phyloP scores from a whole-genome alignment of 495 filamentous ascomycete genomes.

The Daldinia bambusicola region DNA sequence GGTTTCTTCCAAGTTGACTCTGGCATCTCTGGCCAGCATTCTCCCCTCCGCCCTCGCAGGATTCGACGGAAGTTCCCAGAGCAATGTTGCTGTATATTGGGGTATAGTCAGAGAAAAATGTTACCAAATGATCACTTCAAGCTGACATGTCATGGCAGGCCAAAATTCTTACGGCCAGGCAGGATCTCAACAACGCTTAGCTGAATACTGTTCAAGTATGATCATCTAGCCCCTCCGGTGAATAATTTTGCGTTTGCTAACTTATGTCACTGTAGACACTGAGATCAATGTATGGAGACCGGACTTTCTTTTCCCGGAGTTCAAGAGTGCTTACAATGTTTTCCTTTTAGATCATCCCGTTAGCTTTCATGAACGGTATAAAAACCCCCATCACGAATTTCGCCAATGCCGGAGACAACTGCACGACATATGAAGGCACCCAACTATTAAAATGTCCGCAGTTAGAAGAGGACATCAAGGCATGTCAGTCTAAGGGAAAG shows the following conservation, averaged over 20 bases:
- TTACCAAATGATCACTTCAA: background rate
- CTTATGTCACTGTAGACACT: slow-evolving; percentile 35
- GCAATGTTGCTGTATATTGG: slow-evolving; percentile 74
- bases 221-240: slow-evolving; percentile 1
- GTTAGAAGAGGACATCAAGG: slow-evolving; percentile 71
- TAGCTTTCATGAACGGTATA: slow-evolving; percentile 70
- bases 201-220: slow-evolving; percentile 66
- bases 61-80: slow-evolving; percentile 60
- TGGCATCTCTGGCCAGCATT: slow-evolving; percentile 47
- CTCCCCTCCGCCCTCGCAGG: slow-evolving; percentile 53
- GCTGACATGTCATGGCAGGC: slow-evolving; percentile 53
- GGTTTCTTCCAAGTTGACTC: slow-evolving; percentile 36
- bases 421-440: slow-evolving; percentile 66
- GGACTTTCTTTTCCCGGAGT: background rate
- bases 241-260: slow-evolving; percentile 16
- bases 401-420: slow-evolving; percentile 66
- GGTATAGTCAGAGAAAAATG: slow-evolving; percentile 50
- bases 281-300: slow-evolving; percentile 44
- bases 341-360: slow-evolving; percentile 62
- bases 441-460: slow-evolving; percentile 68
- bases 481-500: slow-evolving; percentile 73
- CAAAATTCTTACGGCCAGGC: slow-evolving; percentile 57
- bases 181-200: slow-evolving; percentile 58
- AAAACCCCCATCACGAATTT: slow-evolving; percentile 68
- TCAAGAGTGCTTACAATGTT: slow-evolving; percentile 18